Base-by-base conservation (phyloP, 805 yeast genomes). In the Cyberlindnera mycetangii region DNA sequence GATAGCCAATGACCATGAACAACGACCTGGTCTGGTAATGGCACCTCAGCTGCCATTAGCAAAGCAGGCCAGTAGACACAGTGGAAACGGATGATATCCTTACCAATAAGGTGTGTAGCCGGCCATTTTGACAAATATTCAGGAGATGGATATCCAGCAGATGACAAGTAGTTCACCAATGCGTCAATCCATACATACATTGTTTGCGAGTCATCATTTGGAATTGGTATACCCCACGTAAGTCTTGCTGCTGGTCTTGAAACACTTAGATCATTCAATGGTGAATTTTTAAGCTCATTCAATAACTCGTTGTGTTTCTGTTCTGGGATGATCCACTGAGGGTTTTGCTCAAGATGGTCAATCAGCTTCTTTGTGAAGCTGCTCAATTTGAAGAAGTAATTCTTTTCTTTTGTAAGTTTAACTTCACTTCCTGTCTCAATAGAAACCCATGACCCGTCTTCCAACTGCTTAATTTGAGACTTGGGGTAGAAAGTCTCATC, bases 181-280 rank as follows among this genome's bases (percentile, higher is more conserved):
- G 99, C 99, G 67, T 93, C 99, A 48, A 93, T 83, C 99, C 99
- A 93, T 14, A 93, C 99, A 58, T 93, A 93, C 42, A 93, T 81
- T 38, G 76, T 83, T 60, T 92, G 98, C 1, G 81, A 56, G 0
- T 73, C 66, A 58, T 90, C 96, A 18, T 72, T 70, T 2, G 99
- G 98, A 2, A 92, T 97, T 7, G 77, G 77, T 20, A 93, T 83
- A 0, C 97, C 97, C 99, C 99, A 93, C 24, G 74, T 66, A 32
- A 89, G 70, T 47, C 99, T 71, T 9, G 81, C 67, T 0, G 80
- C 59, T 0, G 98, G 97, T 51, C 99, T 70, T 0, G 97, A 89
- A 3, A 93, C 74, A n/a, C 96, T 85, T 37, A 93, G 70, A 60
- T 92, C 97, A 0, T 68, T 62, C 4, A 89, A 64, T 12, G 65